Evolutionary conservation across 192 early-diverging fungal genomes (phyloP).

Genomic region (Entophlyctis luteolus): DNA sequence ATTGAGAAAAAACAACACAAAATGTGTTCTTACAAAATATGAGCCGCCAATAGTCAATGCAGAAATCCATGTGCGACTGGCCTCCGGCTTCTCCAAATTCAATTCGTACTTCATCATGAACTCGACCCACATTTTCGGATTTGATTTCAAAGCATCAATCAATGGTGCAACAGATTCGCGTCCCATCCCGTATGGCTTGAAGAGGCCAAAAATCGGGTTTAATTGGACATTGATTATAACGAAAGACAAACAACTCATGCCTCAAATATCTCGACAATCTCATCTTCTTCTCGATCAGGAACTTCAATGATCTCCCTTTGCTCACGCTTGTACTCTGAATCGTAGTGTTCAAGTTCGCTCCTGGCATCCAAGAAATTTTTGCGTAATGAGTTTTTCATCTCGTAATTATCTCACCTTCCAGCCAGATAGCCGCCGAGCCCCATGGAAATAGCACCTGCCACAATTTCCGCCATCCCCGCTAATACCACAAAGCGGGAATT

Average conservation of each 20-base stretch:
- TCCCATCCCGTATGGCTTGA: conserved; percentile 50
- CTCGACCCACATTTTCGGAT: conserved; percentile 60
- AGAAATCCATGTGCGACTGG: conserved; percentile 51
- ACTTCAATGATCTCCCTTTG: conserved; percentile 46
- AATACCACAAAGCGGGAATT: conserved; percentile 50
- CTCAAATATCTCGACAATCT: conserved; percentile 3
- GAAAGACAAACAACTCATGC: too few species aligned
- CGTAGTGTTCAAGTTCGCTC: conserved; percentile 62
- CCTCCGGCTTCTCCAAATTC: conserved; percentile 56
- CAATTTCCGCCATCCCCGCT: conserved; percentile 54
- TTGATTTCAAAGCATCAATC: conserved; percentile 41
- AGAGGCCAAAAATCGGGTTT: too few species aligned
- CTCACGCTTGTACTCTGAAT: conserved; percentile 54
- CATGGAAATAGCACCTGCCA: conserved; percentile 58
- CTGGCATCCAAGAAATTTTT: too few species aligned
- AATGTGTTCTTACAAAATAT: conserved; percentile 40
- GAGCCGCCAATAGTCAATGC: conserved; percentile 58
- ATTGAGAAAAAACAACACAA: neutral
- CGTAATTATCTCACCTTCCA: conserved; percentile 45
- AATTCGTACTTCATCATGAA: conserved; percentile 76
- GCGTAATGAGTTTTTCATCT: too few species aligned
- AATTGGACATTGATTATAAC: too few species aligned
- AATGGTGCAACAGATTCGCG: conserved; percentile 46
- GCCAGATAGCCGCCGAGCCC: conserved; percentile 61
- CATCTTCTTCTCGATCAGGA: conserved; percentile 25